Evolutionary conservation across 345 rosid genomes (phyloP).

Genomic region (Sisymbrium irio): DNA sequence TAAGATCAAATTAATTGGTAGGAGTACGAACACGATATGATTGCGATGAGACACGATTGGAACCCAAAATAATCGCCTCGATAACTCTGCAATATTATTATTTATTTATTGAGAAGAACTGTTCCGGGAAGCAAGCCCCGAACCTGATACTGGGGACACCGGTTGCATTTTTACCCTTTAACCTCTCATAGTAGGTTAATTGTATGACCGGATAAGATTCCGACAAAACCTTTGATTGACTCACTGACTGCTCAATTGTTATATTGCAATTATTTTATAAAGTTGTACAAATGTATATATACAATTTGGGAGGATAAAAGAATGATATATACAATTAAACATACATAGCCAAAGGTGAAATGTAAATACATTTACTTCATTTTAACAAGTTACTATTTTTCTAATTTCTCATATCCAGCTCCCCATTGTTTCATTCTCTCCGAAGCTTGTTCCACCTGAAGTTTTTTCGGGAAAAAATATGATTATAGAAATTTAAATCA

Average conservation of each 20-base stretch:
- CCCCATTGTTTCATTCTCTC: slow-evolving; percentile 70
- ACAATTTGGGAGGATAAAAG: neutral
- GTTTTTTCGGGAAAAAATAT: neutral
- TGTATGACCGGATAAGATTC: neutral
- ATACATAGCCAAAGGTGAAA: too few relatives aligned
- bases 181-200: slow-evolving; percentile 43
- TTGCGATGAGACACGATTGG: neutral
- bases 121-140: slow-evolving; percentile 18
- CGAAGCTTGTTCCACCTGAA: slow-evolving; percentile 77
- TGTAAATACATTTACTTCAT: too few relatives aligned
- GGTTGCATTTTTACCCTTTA: slow-evolving; percentile 15
- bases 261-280: neutral
- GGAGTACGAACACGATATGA: slow-evolving; percentile 3
- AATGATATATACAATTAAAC: neutral
- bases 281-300: neutral
- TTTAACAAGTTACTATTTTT: slow-evolving; percentile 14
- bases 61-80: slow-evolving; percentile 12
- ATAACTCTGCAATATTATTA: slow-evolving; percentile 8
- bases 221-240: neutral
- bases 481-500: neutral
- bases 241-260: neutral
- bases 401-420: slow-evolving; percentile 37
- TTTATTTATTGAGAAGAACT: neutral
- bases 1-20: neutral
- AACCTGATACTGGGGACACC: slow-evolving; percentile 32